These are phyloP conservation scores for Gracilariopsis chorda DNA, from an alignment of 23 red algal genomes.

Conservation along the genomic window DNA sequence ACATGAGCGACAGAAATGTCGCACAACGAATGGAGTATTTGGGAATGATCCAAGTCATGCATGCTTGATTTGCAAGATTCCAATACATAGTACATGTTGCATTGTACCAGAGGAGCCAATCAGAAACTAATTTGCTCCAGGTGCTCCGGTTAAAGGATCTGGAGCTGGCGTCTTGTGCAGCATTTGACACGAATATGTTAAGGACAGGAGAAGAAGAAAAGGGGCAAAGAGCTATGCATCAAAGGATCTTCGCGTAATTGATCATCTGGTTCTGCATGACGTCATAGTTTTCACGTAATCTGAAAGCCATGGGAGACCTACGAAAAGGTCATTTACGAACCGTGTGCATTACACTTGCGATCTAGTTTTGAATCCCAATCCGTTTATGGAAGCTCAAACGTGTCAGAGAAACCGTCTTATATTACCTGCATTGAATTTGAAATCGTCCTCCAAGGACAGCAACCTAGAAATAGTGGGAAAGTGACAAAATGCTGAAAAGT, in stretches of 20 bases:
- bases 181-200: background rate
- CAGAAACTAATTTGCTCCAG: background rate
- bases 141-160: background rate
- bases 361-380: background rate
- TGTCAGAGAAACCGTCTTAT: background rate
- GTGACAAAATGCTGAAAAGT: background rate
- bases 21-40: background rate
- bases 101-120: background rate
- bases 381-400: background rate
- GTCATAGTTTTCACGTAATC: background rate
- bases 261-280: background rate
- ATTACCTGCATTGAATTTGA: background rate
- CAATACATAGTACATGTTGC: background rate
- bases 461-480: background rate
- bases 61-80: background rate
- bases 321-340: background rate
- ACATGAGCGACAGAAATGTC: background rate
- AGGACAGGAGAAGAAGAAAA: background rate
- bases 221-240: no score
- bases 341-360: background rate
- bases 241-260: background rate
- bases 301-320: background rate
- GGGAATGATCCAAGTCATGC: background rate
- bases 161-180: background rate
- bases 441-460: background rate